These are phyloP conservation scores for Rhipidocladum racemiflorum DNA, from an alignment of 176 grass and related monocot genomes.

Conservation along the genomic window DNA sequence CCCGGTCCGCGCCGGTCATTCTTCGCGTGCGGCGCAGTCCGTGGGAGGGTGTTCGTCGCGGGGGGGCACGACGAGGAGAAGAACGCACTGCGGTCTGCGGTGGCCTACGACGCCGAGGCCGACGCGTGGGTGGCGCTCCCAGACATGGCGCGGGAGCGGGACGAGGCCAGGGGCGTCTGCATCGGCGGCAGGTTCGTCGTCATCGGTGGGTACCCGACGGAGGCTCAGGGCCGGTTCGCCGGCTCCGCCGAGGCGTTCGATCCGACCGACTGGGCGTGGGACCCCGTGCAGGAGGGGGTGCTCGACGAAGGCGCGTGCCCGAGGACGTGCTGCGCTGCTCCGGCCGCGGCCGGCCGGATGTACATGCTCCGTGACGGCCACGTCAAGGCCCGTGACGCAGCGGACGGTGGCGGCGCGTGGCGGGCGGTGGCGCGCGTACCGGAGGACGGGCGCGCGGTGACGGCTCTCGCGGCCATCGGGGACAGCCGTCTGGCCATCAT, in stretches of 20 bases:
- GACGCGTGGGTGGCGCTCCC: slow-evolving; percentile 61
- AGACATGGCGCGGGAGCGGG: slow-evolving; percentile 65
- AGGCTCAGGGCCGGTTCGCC: slow-evolving; percentile 62
- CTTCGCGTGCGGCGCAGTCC: slow-evolving; percentile 60
- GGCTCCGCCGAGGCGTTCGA: slow-evolving; percentile 56
- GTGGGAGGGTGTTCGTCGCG: slow-evolving; percentile 44
- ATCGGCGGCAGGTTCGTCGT: slow-evolving; percentile 43
- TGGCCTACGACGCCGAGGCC: slow-evolving; percentile 49
- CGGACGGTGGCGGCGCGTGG: slow-evolving; percentile 19
- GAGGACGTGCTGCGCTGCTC: slow-evolving; percentile 41
- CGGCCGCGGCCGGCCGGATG: background rate
- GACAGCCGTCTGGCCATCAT: slow-evolving; percentile 1
- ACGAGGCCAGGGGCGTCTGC: slow-evolving; percentile 54
- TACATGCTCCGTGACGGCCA: slow-evolving; percentile 46
- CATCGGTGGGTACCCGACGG: slow-evolving; percentile 64
- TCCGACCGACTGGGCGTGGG: slow-evolving; percentile 38
- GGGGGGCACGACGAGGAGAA: slow-evolving; percentile 77
- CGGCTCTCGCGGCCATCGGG: slow-evolving; percentile 29
- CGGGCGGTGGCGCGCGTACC: slow-evolving; percentile 42
- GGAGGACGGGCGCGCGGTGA: slow-evolving; percentile 19
- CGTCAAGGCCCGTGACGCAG: slow-evolving; percentile 24
- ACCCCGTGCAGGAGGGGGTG: slow-evolving; percentile 29
- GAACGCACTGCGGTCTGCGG: slow-evolving; percentile 68
- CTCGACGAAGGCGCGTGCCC: slow-evolving; percentile 53
- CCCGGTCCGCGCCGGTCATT: slow-evolving; percentile 37